Evolutionary conservation across 768 basidiomycete genomes (phyloP).

Genomic region (Artomyces pyxidatus): DNA sequence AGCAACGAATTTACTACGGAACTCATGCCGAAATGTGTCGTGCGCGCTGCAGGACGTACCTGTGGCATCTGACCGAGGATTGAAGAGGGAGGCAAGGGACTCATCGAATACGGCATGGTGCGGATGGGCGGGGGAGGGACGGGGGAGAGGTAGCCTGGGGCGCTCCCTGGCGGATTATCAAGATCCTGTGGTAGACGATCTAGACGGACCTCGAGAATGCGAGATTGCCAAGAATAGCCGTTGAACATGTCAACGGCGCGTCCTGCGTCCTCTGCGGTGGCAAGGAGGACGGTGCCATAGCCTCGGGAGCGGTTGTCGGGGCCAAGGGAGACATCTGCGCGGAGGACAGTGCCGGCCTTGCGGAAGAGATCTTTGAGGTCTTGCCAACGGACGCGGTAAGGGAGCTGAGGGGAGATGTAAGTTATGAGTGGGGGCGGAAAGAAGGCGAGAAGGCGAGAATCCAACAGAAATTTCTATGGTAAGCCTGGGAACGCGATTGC

Average conservation of each 20-base stretch:
- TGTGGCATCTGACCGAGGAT: too few relatives aligned
- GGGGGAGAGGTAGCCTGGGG: slow-evolving; percentile 4
- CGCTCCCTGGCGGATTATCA: slow-evolving; percentile 12
- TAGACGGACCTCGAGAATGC: slow-evolving; percentile 84
- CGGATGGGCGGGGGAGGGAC: slow-evolving; percentile 2
- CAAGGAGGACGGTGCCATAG: slow-evolving; percentile 90
- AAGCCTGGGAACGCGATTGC: too few relatives aligned
- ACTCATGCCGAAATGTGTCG: too few relatives aligned
- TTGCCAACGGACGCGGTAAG: slow-evolving; percentile 97
- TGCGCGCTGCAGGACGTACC: too few relatives aligned
- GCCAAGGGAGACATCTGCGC: slow-evolving; percentile 46
- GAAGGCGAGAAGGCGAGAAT: too few relatives aligned
- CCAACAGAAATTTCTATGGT: too few relatives aligned
- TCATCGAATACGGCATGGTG: slow-evolving; percentile 4
- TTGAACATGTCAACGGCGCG: slow-evolving; percentile 95
- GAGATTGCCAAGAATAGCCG: slow-evolving; percentile 94
- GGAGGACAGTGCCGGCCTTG: slow-evolving; percentile 68
- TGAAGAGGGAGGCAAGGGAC: slow-evolving; percentile 16
- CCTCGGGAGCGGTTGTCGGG: slow-evolving; percentile 91
- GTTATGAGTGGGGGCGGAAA: not conserved
- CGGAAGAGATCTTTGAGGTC: slow-evolving; percentile 98
- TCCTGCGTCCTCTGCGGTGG: slow-evolving; percentile 89
- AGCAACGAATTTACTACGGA: slow-evolving; percentile 8
- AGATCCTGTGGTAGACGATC: slow-evolving; percentile 55
- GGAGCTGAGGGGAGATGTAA: slow-evolving; percentile 47